Evolutionary conservation across 805 yeast genomes (phyloP), one percentile per base, ranked within the genome.

Genomic region (Saturnispora dispora): DNA sequence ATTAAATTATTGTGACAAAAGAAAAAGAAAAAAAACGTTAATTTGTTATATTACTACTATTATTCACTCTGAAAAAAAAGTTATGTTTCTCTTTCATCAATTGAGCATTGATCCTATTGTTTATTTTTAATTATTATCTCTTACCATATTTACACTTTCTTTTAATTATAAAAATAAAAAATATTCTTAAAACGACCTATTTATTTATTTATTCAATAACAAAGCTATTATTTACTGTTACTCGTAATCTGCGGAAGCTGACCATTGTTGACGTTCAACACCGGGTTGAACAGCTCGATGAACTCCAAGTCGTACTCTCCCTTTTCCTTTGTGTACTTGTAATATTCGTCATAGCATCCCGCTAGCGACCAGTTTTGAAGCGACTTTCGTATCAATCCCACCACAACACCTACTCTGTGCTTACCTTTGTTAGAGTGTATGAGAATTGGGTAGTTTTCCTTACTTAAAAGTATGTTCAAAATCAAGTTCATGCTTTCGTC

Each of bases 371-470:
- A 91, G 1, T 95, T 95, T 66, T 89, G 96, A 45, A 89, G 69
- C 48, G 85, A 65, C 62, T 88, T 88, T 46, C 99, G 71, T 76
- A 91, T 82, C 30, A 88, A 74, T 0, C 96, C 99, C n/a, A 90
- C 95, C 41, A 90, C 72, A 1, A 93, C 90, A 0, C 98, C 98
- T 2, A 88, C 90, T 42, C 99, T 69, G 64, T 91, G 99, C 65
- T 93, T 93, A n/a, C 99, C 99, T 70, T 91, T 91, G 66, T 93
- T 88, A 3, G 96, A 88, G 65, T 93, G 98, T 11, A 91, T 78
- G 52, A 91, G 71, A 11, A 91, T 80, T 1, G 99, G 99, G 63
- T 85, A 88, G 63, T 89, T 89, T 13, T 81, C 79, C 45, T 72
- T 73, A 59, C 84, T 77, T 32, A 82, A 63, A 46, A 85, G 71